These are phyloP conservation scores for Podospora pseudocomata DNA, from an alignment of 495 filamentous ascomycete genomes.

Conservation along the genomic window DNA sequence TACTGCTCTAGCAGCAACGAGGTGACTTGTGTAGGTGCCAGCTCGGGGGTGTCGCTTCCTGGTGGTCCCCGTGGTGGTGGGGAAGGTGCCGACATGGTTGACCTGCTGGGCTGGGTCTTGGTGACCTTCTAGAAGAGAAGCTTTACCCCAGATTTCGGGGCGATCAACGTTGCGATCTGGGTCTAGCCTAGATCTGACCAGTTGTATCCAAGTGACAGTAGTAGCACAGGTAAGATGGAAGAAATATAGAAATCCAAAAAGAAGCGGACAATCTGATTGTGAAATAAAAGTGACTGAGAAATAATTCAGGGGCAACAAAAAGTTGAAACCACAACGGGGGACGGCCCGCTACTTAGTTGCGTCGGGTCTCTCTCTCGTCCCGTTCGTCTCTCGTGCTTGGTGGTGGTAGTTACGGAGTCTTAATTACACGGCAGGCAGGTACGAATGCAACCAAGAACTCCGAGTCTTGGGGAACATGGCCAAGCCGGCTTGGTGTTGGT, in stretches of 20 bases:
- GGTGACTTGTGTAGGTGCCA: background rate
- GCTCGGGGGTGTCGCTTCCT: background rate
- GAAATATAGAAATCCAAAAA: background rate
- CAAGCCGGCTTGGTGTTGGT: background rate
- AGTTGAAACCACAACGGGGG: background rate
- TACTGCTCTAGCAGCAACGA: background rate
- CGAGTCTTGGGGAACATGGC: background rate
- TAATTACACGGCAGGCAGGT: background rate
- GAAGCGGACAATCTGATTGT: background rate
- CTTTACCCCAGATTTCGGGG: background rate
- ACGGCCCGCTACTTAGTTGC: constrained; percentile 3
- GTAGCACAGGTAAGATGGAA: background rate
- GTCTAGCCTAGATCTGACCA: background rate
- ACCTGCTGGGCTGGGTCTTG: background rate
- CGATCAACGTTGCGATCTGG: background rate
- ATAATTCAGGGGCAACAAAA: background rate
- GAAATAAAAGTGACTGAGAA: background rate
- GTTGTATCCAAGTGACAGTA: background rate
- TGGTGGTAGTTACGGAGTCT: background rate
- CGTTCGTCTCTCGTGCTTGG: background rate
- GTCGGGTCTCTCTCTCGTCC: background rate
- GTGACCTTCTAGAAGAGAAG: background rate
- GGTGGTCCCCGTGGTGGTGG: background rate
- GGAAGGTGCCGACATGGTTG: background rate
- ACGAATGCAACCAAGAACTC: background rate